Evolutionary conservation across 2,329 filamentous ascomycete species (phyloP).

Genomic region (Diplodia mutila): DNA sequence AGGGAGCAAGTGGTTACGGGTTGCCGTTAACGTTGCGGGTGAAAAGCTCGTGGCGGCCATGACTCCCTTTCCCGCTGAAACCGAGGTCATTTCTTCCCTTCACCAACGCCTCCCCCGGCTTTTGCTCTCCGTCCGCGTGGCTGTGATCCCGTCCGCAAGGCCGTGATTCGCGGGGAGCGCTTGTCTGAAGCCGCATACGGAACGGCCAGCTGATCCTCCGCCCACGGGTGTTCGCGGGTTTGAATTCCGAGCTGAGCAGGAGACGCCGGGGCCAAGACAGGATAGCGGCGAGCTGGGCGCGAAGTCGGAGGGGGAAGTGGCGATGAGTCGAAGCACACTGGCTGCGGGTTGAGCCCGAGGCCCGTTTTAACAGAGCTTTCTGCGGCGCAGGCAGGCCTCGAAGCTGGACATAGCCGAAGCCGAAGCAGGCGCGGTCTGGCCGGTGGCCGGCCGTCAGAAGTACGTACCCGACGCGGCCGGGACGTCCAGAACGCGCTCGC

Average conservation of each 20-base stretch:
- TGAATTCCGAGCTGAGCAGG: conserved; percentile 7
- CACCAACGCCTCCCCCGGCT: background rate
- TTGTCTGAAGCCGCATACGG: background rate
- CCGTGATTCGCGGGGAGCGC: background rate
- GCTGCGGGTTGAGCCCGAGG: background rate
- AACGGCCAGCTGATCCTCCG: background rate
- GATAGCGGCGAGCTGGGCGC: background rate
- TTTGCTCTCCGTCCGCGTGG: background rate
- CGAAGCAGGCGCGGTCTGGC: no score
- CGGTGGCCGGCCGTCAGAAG: background rate
- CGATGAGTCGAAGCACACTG: background rate
- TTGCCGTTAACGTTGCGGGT: conserved; percentile 1
- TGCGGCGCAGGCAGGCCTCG: background rate
- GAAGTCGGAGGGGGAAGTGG: background rate
- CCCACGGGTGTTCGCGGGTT: background rate
- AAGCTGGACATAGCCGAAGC: no score
- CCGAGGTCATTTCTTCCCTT: background rate
- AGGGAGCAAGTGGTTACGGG: conserved; percentile 14
- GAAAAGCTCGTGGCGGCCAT: background rate
- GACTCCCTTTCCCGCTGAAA: background rate
- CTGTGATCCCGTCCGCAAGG: background rate
- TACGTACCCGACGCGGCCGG: conserved; percentile 3
- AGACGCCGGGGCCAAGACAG: background rate
- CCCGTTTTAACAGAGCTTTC: background rate
- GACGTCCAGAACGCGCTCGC: background rate